A percentile compares a stretch with the other conserved stretches of the same genome.
These are phyloP conservation scores for Alternaria infectoria DNA, from an alignment of 2,329 filamentous ascomycete genomes.

Conservation along the genomic window DNA sequence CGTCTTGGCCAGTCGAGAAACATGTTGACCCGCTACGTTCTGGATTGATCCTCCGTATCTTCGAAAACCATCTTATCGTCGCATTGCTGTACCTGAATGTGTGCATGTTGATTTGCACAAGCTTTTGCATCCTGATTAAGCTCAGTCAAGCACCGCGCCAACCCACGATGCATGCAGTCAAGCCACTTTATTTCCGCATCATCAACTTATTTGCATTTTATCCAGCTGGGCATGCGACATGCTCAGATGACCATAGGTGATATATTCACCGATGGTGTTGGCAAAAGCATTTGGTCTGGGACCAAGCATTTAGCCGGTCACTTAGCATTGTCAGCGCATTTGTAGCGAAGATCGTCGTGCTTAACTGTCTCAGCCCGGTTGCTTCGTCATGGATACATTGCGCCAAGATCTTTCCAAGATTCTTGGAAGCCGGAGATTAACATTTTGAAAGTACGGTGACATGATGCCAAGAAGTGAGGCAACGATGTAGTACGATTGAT, in stretches of 20 bases:
- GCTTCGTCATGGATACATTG: slow-evolving; percentile 17
- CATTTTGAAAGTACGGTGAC: neutral
- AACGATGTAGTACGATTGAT: neutral
- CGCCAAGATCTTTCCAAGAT: neutral
- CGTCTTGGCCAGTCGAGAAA: neutral
- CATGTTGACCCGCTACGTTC: neutral
- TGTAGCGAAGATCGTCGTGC: slow-evolving; percentile 2
- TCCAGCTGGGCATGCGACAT: slow-evolving; percentile 12
- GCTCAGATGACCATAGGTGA: slow-evolving; percentile 11
- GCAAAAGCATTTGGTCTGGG: slow-evolving; percentile 28
- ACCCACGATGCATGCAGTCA: slow-evolving; percentile 15
- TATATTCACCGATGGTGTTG: slow-evolving; percentile 9
- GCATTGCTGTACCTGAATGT: neutral
- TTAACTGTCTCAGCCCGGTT: neutral
- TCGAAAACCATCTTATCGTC: neutral
- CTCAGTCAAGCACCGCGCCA: slow-evolving; percentile 21
- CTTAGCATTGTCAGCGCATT: slow-evolving; percentile 12
- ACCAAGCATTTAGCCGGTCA: slow-evolving; percentile 38
- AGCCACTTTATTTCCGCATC: slow-evolving; percentile 17
- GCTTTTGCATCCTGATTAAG: slow-evolving; percentile 9
- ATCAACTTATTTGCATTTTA: slow-evolving; percentile 18
- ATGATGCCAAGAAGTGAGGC: slow-evolving; percentile 3
- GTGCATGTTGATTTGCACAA: slow-evolving; percentile 10
- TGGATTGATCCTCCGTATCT: neutral
- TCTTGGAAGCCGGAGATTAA: neutral